Base-by-base conservation (phyloP, 805 yeast genomes). In the Yamadazyma laniorum region DNA sequence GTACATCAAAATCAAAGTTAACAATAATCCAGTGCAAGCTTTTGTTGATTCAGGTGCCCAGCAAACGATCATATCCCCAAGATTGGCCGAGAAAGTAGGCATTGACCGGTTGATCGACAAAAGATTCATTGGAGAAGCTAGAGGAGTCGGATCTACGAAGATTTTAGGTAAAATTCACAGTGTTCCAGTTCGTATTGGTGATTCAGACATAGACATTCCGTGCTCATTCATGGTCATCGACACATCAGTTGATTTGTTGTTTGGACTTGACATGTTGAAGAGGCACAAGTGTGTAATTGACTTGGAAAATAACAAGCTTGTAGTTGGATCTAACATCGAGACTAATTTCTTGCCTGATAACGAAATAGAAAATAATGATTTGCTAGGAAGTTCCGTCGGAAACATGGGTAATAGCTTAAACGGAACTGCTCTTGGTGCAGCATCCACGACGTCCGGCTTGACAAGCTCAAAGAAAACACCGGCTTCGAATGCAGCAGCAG, bases 41-140 rank as follows among this genome's bases (percentile, higher is more conserved):
- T 88, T 93, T 66, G 95, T 93, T 4, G 99, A 93, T 58, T 80
- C 97, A 0, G 99, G 99, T 2, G 98, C 99, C 0, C 96, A 89
- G 59, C 69, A 79, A 19, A 89, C 99, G 0, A 82, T 93, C 28
- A 78, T 93, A 53, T 80, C 89, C 22, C 85, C 95, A 1, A 65
- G 69, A 29, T 68, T 90, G 46, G 96, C 95, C 0, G 85, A 83
- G 44, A 65, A 69, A 33, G 77, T 90, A 42, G 85, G 85, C 2
- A 63, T 93, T 18, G 63, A 79, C 18, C 78, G 83, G 47, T 64
- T 89, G 39, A 79, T 93, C 5, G 99, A 93, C 57, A 79, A 65
- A 43, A 70, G 96, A 43, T 88, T 81, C 56, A 69, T 69, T 30
- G 96, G 96, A 16, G 79, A 79, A 52, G 97, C 96, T 1, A 68